A percentile compares a stretch with the other conserved stretches of the same genome.
These are phyloP conservation scores for Termitomyces sp. DNA, from an alignment of 768 basidiomycete species.

Conservation along the genomic window DNA sequence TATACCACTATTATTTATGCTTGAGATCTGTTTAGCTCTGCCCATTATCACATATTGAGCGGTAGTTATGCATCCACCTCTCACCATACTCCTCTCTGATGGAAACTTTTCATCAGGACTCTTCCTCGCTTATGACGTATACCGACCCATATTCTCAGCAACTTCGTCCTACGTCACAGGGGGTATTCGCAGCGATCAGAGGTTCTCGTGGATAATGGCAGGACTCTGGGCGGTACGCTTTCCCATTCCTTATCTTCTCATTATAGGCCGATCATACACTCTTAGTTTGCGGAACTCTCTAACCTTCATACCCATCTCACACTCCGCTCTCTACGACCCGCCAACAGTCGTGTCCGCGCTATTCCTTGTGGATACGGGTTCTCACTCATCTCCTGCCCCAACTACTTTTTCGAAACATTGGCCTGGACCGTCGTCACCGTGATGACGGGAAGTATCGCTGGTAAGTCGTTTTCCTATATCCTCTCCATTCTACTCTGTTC, in stretches of 20 bases:
- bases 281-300: conserved; percentile 80
- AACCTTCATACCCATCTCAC: conserved; percentile 84
- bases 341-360: conserved; percentile 70
- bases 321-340: conserved; percentile 81
- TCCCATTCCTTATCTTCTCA: neutral
- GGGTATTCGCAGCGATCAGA: conserved; percentile 61
- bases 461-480: conserved; percentile 39
- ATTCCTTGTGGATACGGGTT: conserved; percentile 93
- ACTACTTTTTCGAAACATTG: conserved; percentile 89
- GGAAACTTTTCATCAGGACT: conserved; percentile 46
- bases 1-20: too few relatives aligned
- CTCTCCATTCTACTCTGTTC: neutral
- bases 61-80: conserved; percentile 33
- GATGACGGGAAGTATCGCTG: conserved; percentile 75
- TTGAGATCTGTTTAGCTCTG: conserved; percentile 53
- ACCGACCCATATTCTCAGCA: conserved; percentile 46
- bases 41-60: conserved; percentile 83
- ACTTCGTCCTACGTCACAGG: conserved; percentile 39
- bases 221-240: conserved; percentile 67
- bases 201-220: neutral
- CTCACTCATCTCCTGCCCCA: conserved; percentile 78
- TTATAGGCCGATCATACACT: neutral
- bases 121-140: conserved; percentile 74
- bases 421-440: conserved; percentile 70
- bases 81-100: neutral